phyloP scores from a whole-genome alignment of 306 rosid species.

The Arachis hypogaea region DNA sequence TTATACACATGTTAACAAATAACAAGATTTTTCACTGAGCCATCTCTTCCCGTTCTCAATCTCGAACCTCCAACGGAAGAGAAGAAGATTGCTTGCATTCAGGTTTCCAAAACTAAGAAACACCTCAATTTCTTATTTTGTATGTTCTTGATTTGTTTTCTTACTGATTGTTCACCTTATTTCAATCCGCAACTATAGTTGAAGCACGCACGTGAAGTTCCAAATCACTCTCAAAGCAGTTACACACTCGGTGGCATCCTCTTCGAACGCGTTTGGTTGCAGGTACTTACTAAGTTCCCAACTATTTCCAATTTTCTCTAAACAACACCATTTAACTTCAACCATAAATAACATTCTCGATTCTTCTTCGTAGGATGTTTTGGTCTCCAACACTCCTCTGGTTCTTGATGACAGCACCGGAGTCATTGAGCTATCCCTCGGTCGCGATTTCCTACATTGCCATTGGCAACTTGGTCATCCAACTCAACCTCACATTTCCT shows the following conservation, averaged over 20 bases:
- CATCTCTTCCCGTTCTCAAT: no score
- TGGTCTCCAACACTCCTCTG: slow-evolving; percentile 49
- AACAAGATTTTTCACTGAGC: no score
- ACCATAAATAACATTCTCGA: no score
- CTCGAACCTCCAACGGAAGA: no score
- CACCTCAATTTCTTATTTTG: no score
- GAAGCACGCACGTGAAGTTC: slow-evolving; percentile 53
- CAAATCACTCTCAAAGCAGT: slow-evolving; percentile 46
- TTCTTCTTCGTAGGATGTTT: slow-evolving; percentile 49
- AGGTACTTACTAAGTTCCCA: slow-evolving; percentile 39
- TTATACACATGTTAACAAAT: no score
- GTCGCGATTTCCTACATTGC: slow-evolving; percentile 57
- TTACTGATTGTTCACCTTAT: no score
- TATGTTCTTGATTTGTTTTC: no score
- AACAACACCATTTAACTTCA: slow-evolving; percentile 22
- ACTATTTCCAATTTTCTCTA: neutral
- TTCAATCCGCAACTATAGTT: slow-evolving; percentile 35
- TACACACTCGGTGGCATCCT: slow-evolving; percentile 64
- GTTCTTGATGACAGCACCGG: slow-evolving; percentile 84
- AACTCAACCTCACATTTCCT: neutral
- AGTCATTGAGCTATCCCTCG: slow-evolving; percentile 58
- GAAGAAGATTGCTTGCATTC: no score
- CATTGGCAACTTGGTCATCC: slow-evolving; percentile 58
- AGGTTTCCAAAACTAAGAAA: no score
- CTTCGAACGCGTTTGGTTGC: slow-evolving; percentile 89